Conservation (phyloP, 208 protist species). For the Herpetomonas tarakana region DNA sequence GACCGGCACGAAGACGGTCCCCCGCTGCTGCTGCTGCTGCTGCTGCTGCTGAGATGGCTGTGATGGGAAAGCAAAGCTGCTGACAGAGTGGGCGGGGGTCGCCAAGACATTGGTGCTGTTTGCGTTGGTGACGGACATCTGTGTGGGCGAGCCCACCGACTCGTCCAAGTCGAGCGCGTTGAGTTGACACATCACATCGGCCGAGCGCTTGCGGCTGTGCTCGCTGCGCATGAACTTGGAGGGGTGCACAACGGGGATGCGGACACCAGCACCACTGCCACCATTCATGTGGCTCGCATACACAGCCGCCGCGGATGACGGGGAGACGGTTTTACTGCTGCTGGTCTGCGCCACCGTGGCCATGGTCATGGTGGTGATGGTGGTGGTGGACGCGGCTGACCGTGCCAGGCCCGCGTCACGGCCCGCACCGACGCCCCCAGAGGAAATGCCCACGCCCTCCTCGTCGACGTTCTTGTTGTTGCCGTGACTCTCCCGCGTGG, state of each 20-base stretch:
- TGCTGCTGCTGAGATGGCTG: conserved; percentile 17
- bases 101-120: not conserved
- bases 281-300: too few species aligned
- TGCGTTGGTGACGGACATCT: not conserved
- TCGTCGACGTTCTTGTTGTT: not conserved
- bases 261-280: too few species aligned
- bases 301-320: conserved; percentile 1
- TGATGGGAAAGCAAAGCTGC: conserved; percentile 14
- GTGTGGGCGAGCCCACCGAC: conserved; percentile 19
- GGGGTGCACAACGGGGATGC: too few species aligned
- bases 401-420: too few species aligned
- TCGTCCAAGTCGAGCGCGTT: conserved; percentile 70
- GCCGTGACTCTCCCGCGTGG: not conserved
- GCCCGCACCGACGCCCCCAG: too few species aligned
- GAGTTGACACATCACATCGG: conserved; percentile 62
- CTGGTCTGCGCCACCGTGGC: not conserved
- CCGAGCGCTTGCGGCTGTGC: conserved; percentile 53
- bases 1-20: not conserved
- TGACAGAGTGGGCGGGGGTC: not conserved
- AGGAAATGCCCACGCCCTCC: not conserved
- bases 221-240: conserved; percentile 38
- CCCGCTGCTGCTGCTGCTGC: not conserved
- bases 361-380: not conserved
- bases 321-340: conserved; percentile 2
- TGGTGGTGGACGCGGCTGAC: too few species aligned